Percentiles rank a stretch among this genome's conserved stretches.
phyloP scores from a whole-genome alignment of 2,329 filamentous ascomycete genomes.

The Cordyceps fumosorosea region DNA sequence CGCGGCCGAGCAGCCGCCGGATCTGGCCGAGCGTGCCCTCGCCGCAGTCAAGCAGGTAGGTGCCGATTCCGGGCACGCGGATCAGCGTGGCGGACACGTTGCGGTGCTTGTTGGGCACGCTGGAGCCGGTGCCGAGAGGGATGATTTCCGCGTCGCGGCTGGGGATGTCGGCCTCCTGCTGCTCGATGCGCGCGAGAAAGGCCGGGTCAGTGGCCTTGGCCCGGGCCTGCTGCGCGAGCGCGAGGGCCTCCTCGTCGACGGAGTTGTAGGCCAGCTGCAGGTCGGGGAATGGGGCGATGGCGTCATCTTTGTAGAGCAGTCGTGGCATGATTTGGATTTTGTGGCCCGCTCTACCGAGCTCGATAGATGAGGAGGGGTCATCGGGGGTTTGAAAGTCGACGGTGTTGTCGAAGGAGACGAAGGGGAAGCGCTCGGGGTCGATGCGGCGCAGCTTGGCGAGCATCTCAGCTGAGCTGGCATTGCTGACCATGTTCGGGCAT shows the following conservation, averaged over 20 bases:
- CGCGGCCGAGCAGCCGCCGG: slow-evolving; percentile 60
- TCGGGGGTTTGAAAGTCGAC: slow-evolving; percentile 20
- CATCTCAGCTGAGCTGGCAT: slow-evolving; percentile 60
- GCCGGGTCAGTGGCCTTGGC: slow-evolving; percentile 33
- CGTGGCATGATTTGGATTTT: slow-evolving; percentile 42
- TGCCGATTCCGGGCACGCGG: slow-evolving; percentile 77
- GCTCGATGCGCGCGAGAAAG: slow-evolving; percentile 43
- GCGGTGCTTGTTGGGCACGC: slow-evolving; percentile 83
- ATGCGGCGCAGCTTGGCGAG: slow-evolving; percentile 64
- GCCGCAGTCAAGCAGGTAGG: slow-evolving; percentile 83
- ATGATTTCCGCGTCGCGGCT: slow-evolving; percentile 74
- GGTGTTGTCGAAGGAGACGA: slow-evolving; percentile 59
- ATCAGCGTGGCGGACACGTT: slow-evolving; percentile 89
- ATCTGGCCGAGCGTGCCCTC: slow-evolving; percentile 90
- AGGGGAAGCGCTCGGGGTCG: slow-evolving; percentile 65
- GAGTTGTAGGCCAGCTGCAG: slow-evolving; percentile 41
- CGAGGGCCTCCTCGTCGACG: slow-evolving; percentile 37
- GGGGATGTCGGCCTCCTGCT: slow-evolving; percentile 58
- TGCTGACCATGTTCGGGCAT: slow-evolving; percentile 67
- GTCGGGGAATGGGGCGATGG: slow-evolving; percentile 36
- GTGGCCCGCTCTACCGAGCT: slow-evolving; percentile 38
- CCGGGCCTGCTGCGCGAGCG: slow-evolving; percentile 45
- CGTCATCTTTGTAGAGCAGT: slow-evolving; percentile 38
- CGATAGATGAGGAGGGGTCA: slow-evolving; percentile 23
- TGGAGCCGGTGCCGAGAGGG: slow-evolving; percentile 85